phyloP scores from a whole-genome alignment of 1,284 basidiomycete genomes.

The Ganoderma boninense region DNA sequence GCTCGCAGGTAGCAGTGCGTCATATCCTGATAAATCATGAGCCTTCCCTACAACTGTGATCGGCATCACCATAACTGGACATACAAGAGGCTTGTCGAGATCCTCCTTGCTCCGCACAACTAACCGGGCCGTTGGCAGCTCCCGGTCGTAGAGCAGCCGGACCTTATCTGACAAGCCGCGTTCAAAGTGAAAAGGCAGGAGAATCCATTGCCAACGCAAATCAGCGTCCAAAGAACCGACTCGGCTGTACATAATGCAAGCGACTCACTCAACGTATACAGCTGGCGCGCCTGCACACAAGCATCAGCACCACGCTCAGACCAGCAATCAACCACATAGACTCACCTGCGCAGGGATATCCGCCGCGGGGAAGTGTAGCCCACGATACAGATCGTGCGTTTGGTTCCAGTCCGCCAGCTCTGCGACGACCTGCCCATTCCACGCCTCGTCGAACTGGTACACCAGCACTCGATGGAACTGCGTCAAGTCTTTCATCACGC shows the following conservation, averaged over 20 bases:
- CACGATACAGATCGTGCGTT: constrained; percentile 83
- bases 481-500: constrained; percentile 84
- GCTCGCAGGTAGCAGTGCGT: constrained; percentile 88
- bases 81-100: constrained; percentile 73
- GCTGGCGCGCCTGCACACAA: constrained; percentile 36
- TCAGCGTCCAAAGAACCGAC: neutral
- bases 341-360: constrained; percentile 68
- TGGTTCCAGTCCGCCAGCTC: constrained; percentile 87
- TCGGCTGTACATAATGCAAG: neutral
- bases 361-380: constrained; percentile 72
- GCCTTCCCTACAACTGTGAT: neutral
- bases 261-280: constrained; percentile 43
- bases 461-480: constrained; percentile 89
- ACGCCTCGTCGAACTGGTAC: constrained; percentile 84
- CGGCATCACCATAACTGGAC: constrained; percentile 42
- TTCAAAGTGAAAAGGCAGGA: neutral
- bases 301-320: constrained; percentile 1
- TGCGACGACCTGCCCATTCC: constrained; percentile 83
- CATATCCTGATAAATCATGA: constrained; percentile 67
- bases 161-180: constrained; percentile 70
- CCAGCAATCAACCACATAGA: neutral
- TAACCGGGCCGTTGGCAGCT: constrained; percentile 80
- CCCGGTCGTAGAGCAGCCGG: constrained; percentile 82
- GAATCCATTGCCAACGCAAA: neutral
- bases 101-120: constrained; percentile 75